Evolutionary conservation across 2,329 filamentous ascomycete species (phyloP).

Genomic region (Lecanicillium sp.): DNA sequence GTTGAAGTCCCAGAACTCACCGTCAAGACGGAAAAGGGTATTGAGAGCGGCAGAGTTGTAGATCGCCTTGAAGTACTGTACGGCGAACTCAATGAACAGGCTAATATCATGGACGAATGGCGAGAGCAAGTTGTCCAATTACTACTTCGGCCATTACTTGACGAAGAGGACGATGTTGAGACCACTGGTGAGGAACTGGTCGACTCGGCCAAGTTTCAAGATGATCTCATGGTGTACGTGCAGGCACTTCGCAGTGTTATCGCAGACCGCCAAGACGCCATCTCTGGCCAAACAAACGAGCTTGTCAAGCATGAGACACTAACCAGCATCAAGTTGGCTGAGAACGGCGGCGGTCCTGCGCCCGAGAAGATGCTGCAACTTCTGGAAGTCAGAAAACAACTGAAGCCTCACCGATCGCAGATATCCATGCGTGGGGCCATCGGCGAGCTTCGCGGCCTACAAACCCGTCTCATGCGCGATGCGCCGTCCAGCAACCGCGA

Average conservation of each 20-base stretch:
- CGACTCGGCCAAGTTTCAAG: conserved; percentile 78
- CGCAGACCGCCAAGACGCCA: conserved; percentile 69
- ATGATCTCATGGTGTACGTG: conserved; percentile 83
- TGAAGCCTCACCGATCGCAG: conserved; percentile 44
- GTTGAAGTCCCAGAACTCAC: conserved; percentile 53
- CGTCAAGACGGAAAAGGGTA: conserved; percentile 53
- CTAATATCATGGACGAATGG: conserved; percentile 66
- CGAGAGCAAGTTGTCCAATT: conserved; percentile 66
- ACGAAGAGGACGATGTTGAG: conserved; percentile 69
- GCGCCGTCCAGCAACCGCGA: conserved; percentile 41
- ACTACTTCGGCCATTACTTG: conserved; percentile 69
- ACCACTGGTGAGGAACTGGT: conserved; percentile 87
- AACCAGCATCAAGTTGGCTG: conserved; percentile 53
- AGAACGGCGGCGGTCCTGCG: conserved; percentile 60
- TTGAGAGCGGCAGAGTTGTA: conserved; percentile 64
- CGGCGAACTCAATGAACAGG: conserved; percentile 64
- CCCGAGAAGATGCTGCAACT: conserved; percentile 57
- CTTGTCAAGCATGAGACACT: conserved; percentile 69
- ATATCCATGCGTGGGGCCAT: conserved; percentile 67
- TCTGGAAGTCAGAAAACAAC: conserved; percentile 37
- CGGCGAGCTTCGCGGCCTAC: conserved; percentile 61
- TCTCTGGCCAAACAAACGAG: conserved; percentile 71
- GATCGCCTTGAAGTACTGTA: conserved; percentile 62
- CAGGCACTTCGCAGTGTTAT: conserved; percentile 68
- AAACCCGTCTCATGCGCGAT: conserved; percentile 44